A percentile compares a stretch with the other conserved stretches of the same genome.
Conservation (phyloP, 2,329 filamentous ascomycete species). For the Metarhizium humberi region DNA sequence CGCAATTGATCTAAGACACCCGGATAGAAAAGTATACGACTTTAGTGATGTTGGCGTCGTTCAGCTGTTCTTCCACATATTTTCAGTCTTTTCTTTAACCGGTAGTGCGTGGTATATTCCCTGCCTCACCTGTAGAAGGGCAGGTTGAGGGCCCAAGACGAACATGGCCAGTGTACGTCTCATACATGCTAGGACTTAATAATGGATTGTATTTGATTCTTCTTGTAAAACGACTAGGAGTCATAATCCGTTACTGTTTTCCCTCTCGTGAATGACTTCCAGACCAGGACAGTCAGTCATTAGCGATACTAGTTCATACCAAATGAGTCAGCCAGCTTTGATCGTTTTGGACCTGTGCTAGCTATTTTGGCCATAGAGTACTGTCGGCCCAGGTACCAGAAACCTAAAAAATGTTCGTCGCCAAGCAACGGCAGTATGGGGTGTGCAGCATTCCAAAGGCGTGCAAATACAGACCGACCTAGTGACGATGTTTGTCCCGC, state of each 20-base stretch:
- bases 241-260: neutral
- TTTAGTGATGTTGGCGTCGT: slow-evolving; percentile 26
- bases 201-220: slow-evolving; percentile 30
- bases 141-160: slow-evolving; percentile 15
- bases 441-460: neutral
- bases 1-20: slow-evolving; percentile 40
- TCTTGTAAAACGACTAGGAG: neutral
- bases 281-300: neutral
- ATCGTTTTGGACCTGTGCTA: neutral
- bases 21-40: slow-evolving; percentile 15
- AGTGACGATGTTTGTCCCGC: neutral
- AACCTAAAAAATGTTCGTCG: neutral
- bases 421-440: neutral
- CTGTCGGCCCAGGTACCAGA: neutral
- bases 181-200: slow-evolving; percentile 33
- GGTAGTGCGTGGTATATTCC: slow-evolving; percentile 24
- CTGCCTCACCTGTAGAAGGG: slow-evolving; percentile 15
- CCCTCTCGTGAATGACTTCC: neutral
- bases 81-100: slow-evolving; percentile 23
- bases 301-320: neutral
- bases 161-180: slow-evolving; percentile 7
- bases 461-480: neutral
- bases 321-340: neutral
- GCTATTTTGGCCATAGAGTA: neutral
- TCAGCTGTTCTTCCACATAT: slow-evolving; percentile 22